Conservation (phyloP, 345 rosid species). For the Dimocarpus longan region DNA sequence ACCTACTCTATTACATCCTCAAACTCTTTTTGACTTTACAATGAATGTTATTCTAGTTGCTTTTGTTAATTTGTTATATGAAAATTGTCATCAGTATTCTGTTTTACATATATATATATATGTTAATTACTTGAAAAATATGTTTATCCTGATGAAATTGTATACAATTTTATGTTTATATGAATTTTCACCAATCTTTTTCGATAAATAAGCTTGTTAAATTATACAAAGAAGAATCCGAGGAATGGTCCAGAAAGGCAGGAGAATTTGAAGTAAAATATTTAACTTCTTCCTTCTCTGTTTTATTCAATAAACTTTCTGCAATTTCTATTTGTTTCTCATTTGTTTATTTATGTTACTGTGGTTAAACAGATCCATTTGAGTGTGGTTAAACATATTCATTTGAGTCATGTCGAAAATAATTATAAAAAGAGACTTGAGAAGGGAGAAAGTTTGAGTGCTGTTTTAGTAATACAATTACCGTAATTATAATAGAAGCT, state of each 20-base stretch:
- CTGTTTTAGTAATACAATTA: too few species aligned
- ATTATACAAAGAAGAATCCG: slow-evolving; percentile 84
- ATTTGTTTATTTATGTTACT: slow-evolving; percentile 1
- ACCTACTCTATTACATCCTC: background rate
- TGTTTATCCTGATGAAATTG: background rate
- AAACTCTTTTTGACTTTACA: too few species aligned
- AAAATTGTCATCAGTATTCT: background rate
- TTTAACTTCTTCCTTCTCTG: too few species aligned
- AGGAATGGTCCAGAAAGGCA: slow-evolving; percentile 93
- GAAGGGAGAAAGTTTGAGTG: too few species aligned
- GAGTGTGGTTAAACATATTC: too few species aligned
- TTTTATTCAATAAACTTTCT: too few species aligned
- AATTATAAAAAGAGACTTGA: too few species aligned
- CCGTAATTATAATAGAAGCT: background rate
- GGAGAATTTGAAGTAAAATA: slow-evolving; percentile 88
- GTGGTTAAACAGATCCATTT: too few species aligned
- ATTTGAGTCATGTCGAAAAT: background rate
- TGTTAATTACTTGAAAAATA: background rate
- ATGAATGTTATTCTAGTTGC: too few species aligned
- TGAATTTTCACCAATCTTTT: slow-evolving; percentile 15
- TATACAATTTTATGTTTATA: slow-evolving; percentile 2
- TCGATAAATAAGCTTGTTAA: slow-evolving; percentile 90
- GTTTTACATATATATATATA: background rate
- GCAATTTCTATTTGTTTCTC: slow-evolving; percentile 10
- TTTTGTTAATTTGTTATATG: too few species aligned